These are phyloP conservation scores for Sarocladium oryzae DNA, from an alignment of 2,329 filamentous ascomycete genomes.

Conservation along the genomic window DNA sequence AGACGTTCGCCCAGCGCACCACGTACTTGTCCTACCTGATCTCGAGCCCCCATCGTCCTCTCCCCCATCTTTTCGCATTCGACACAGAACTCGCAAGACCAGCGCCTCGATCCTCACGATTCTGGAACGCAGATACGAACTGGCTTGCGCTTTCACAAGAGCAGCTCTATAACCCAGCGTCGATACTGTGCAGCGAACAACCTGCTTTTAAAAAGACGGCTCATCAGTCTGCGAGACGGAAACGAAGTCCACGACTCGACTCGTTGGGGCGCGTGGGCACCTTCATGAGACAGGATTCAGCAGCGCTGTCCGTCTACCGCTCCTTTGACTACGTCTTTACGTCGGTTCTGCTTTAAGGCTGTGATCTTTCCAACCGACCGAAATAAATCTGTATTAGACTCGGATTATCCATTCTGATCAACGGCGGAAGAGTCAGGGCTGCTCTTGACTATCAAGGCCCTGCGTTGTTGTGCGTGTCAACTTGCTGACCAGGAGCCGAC, in stretches of 20 bases:
- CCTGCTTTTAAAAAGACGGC: neutral
- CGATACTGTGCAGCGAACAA: neutral
- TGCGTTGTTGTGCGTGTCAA: neutral
- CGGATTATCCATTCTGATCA: constrained; percentile 11
- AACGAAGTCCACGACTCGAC: neutral
- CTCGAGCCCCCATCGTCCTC: neutral
- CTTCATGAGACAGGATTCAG: constrained; percentile 48
- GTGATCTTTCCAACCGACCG: no score
- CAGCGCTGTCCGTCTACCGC: constrained; percentile 38
- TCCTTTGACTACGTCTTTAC: constrained; percentile 9
- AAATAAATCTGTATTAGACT: constrained; percentile 13
- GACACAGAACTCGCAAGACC: neutral
- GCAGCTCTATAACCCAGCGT: neutral
- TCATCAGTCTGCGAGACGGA: neutral
- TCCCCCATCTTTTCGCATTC: neutral
- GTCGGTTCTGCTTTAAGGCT: neutral
- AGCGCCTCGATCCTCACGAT: neutral
- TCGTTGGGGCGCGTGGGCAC: no score
- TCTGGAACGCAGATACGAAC: neutral
- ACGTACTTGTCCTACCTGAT: neutral
- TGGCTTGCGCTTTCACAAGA: neutral
- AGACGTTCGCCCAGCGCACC: neutral
- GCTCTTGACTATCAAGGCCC: no score
- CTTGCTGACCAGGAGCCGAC: constrained; percentile 20
- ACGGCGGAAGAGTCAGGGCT: no score